phyloP scores from a whole-genome alignment of 2,329 filamentous ascomycete genomes.

The Claviceps sp. region DNA sequence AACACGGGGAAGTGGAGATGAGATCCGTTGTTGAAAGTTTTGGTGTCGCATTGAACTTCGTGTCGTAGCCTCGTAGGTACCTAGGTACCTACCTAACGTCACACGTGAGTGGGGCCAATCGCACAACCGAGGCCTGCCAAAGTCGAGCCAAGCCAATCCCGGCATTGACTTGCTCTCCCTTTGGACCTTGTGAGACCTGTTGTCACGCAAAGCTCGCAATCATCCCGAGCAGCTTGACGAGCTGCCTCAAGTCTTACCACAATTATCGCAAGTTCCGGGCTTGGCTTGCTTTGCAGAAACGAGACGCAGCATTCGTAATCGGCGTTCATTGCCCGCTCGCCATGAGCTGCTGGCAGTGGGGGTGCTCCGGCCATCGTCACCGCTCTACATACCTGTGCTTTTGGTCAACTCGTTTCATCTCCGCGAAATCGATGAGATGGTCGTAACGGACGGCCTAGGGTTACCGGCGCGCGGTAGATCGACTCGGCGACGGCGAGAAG shows the following conservation, averaged over 20 bases:
- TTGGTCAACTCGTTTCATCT: not conserved
- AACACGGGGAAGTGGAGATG: no score
- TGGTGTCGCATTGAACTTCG: no score
- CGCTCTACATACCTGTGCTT: not conserved
- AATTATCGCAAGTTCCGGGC: not conserved
- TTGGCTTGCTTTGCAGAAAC: not conserved
- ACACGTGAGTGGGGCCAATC: no score
- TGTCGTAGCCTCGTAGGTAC: no score
- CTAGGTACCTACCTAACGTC: no score
- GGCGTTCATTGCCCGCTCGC: not conserved
- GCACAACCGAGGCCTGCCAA: no score
- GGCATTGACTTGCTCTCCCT: not conserved
- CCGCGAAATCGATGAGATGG: conserved; percentile 11
- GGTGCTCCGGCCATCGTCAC: not conserved
- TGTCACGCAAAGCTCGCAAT: not conserved
- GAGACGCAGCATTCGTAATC: not conserved
- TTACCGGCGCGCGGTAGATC: conserved; percentile 22
- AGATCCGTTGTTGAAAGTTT: no score
- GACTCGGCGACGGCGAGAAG: conserved; percentile 41
- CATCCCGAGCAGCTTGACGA: not conserved
- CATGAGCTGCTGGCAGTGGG: not conserved
- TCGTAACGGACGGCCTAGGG: conserved; percentile 16
- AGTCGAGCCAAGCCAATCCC: not conserved
- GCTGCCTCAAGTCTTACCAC: not conserved
- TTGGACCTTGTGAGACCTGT: not conserved